A percentile compares a stretch with the other conserved stretches of the same genome.
Conservation (phyloP, 768 basidiomycete species). For the Infundibulicybe gibba region DNA sequence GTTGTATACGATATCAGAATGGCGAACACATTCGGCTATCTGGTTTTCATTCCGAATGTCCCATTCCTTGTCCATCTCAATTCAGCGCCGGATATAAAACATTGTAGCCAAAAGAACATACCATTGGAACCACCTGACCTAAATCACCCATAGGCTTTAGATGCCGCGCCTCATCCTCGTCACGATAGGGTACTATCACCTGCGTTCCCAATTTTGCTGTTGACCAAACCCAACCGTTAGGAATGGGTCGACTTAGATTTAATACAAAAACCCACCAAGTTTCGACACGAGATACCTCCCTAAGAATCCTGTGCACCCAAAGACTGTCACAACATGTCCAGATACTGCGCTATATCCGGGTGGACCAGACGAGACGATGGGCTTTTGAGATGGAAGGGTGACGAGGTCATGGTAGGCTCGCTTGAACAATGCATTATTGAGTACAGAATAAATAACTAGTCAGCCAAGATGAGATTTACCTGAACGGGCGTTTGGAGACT, state of each 20-base stretch:
- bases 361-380: slow-evolving; percentile 72
- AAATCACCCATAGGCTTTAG: slow-evolving; percentile 94
- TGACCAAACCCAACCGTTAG: slow-evolving; percentile 6
- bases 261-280: slow-evolving; percentile 57
- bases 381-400: slow-evolving; percentile 55
- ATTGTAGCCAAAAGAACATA: slow-evolving; percentile 27
- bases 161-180: slow-evolving; percentile 88
- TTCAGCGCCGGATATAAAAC: slow-evolving; percentile 1
- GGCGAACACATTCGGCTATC: slow-evolving; percentile 89
- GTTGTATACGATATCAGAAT: slow-evolving; percentile 97
- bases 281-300: slow-evolving; percentile 93
- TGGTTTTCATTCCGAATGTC: slow-evolving; percentile 87
- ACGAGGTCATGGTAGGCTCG: slow-evolving; percentile 73
- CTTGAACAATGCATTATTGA: slow-evolving; percentile 29
- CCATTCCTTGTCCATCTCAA: slow-evolving; percentile 72
- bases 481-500: slow-evolving; percentile 41
- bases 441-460: neutral
- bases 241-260: slow-evolving; percentile 1
- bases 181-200: slow-evolving; percentile 92
- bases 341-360: slow-evolving; percentile 85
- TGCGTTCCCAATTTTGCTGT: slow-evolving; percentile 89
- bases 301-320: slow-evolving; percentile 94
- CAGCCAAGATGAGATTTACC: slow-evolving; percentile 22
- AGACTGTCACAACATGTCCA: slow-evolving; percentile 93
- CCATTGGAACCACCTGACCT: slow-evolving; percentile 94